Evolutionary conservation across 345 rosid species (phyloP).

Genomic region (Hibiscus trionum): DNA sequence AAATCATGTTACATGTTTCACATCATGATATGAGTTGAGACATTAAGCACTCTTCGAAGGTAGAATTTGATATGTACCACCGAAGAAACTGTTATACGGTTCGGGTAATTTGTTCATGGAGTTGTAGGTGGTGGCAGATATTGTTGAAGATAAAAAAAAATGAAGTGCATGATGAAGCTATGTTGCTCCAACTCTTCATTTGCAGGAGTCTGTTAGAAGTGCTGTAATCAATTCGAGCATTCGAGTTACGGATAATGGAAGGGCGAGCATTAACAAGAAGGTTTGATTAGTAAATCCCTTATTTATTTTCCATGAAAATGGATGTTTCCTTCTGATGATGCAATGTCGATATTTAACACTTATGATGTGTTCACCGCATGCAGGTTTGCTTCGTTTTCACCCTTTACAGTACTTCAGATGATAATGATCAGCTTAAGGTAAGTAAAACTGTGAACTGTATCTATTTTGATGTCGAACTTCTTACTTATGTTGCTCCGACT

Average conservation of each 20-base stretch:
- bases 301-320: background rate
- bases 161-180: too few species aligned
- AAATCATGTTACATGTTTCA: too few species aligned
- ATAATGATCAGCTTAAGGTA: constrained; percentile 81
- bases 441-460: background rate
- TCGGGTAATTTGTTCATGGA: too few species aligned
- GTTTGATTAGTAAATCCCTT: constrained; percentile 25
- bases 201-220: constrained; percentile 69
- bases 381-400: constrained; percentile 87
- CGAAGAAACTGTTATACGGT: too few species aligned
- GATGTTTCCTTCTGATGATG: background rate
- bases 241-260: constrained; percentile 82
- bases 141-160: too few species aligned
- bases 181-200: too few species aligned
- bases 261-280: constrained; percentile 77
- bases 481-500: background rate
- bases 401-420: constrained; percentile 58
- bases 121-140: too few species aligned
- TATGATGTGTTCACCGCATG: constrained; percentile 19
- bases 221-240: constrained; percentile 64
- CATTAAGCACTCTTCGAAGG: too few species aligned
- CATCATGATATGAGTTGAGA: too few species aligned
- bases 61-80: too few species aligned
- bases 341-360: constrained; percentile 1
- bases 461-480: background rate